Conservation (phyloP, 208 protist genomes). For the Trypanosoma vivax region DNA sequence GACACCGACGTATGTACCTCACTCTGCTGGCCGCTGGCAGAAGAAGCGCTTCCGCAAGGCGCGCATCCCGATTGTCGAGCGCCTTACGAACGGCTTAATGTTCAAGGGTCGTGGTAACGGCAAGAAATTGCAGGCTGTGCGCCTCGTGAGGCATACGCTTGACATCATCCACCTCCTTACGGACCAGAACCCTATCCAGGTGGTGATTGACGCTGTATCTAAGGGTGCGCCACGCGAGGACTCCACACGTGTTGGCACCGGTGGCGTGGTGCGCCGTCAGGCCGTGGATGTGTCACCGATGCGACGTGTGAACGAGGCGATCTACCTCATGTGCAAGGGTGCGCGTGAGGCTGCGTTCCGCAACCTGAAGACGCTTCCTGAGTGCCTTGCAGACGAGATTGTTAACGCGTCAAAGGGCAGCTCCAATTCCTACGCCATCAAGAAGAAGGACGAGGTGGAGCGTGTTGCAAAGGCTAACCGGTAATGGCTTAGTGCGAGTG, state of each 20-base stretch:
- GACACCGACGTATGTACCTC: constrained; percentile 95
- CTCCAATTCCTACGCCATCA: constrained; percentile 25
- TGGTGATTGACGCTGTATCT: constrained; percentile 97
- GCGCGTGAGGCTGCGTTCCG: constrained; percentile 98
- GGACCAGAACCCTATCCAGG: constrained; percentile 98
- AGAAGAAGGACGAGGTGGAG: constrained; percentile 99
- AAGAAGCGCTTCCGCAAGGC: constrained; percentile 99
- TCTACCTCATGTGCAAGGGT: constrained; percentile 97
- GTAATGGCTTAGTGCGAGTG: too few species aligned
- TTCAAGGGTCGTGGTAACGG: constrained; percentile 99
- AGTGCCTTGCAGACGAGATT: constrained; percentile 99
- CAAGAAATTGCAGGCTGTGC: constrained; percentile 99
- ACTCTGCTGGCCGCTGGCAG: constrained; percentile 98
- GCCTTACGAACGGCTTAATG: constrained; percentile 97
- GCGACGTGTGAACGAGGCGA: constrained; percentile 98
- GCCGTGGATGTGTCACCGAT: constrained; percentile 99
- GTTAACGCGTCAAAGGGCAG: constrained; percentile 83
- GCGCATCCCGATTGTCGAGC: constrained; percentile 93
- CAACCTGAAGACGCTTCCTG: constrained; percentile 99
- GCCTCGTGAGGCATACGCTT: constrained; percentile 98
- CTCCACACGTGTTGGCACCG: constrained; percentile 99
- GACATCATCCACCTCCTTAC: constrained; percentile 99
- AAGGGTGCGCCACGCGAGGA: constrained; percentile 99
- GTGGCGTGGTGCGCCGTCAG: constrained; percentile 99
- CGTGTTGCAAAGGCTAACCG: constrained; percentile 99